A percentile compares a stretch with the other conserved stretches of the same genome.
phyloP scores from a whole-genome alignment of 139 green algal genomes.

The Zygnema cylindricum region DNA sequence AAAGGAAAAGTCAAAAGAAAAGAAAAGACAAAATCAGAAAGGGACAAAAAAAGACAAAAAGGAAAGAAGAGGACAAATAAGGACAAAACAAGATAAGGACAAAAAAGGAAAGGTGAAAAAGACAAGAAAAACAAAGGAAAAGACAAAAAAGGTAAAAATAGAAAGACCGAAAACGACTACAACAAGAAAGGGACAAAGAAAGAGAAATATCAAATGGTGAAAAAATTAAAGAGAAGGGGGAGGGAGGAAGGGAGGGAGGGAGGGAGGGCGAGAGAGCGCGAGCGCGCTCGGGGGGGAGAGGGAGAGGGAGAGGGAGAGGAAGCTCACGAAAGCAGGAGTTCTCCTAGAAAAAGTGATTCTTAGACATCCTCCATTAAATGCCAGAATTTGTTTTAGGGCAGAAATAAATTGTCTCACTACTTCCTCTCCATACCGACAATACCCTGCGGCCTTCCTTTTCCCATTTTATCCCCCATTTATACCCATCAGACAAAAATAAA shows the following conservation, averaged over 20 bases:
- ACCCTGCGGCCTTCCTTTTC: constrained; percentile 4
- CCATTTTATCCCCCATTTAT: too few species aligned
- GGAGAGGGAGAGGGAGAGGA: not conserved
- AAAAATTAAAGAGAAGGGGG: too few species aligned
- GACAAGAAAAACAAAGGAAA: not conserved
- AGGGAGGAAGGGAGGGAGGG: not conserved
- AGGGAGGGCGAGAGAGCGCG: not conserved
- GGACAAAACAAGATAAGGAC: too few species aligned
- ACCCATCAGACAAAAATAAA: too few species aligned
- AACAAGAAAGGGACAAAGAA: not conserved
- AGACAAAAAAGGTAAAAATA: not conserved
- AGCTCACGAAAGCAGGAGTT: constrained; percentile 17
- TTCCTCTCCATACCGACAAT: constrained; percentile 41
- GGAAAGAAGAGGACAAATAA: too few species aligned
- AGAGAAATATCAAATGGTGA: too few species aligned
- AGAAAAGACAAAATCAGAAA: too few species aligned
- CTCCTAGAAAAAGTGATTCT: constrained; percentile 37
- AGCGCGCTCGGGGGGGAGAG: not conserved
- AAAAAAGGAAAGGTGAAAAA: not conserved
- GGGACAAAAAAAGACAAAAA: not conserved
- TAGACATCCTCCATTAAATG: constrained; percentile 4
- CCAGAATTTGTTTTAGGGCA: constrained; percentile 11
- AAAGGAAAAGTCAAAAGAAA: too few species aligned
- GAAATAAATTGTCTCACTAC: constrained; percentile 18
- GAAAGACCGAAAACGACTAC: not conserved